A percentile compares a stretch with the other conserved stretches of the same genome.
Evolutionary conservation across 1,284 basidiomycete species (phyloP).

Genomic region (Ustilago shanxiensis): DNA sequence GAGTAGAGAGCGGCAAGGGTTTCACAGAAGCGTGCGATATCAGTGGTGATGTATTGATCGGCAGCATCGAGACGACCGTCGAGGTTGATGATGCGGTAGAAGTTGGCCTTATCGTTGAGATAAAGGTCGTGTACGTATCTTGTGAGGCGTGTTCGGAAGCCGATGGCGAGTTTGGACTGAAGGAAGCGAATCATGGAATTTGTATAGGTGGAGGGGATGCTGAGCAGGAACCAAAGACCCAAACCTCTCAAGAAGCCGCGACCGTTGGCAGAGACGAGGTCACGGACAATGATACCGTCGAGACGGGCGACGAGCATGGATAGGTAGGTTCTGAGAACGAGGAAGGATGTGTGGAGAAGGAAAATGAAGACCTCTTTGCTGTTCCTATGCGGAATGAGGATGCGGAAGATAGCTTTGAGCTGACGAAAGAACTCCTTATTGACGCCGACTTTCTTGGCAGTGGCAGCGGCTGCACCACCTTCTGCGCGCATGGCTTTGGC

Average conservation of each 20-base stretch:
- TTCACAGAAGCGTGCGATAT: constrained; percentile 91
- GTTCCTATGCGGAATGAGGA: constrained; percentile 60
- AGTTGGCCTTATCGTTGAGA: constrained; percentile 73
- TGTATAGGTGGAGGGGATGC: constrained; percentile 92
- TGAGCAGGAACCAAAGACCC: constrained; percentile 88
- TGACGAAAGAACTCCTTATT: constrained; percentile 82
- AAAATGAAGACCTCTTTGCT: constrained; percentile 82
- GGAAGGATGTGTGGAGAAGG: constrained; percentile 84
- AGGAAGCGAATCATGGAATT: constrained; percentile 95
- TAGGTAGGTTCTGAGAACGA: constrained; percentile 80
- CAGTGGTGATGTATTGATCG: constrained; percentile 84
- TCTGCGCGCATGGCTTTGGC: constrained; percentile 58
- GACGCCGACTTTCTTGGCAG: constrained; percentile 72
- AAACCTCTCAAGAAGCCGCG: constrained; percentile 86
- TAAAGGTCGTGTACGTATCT: constrained; percentile 94
- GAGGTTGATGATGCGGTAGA: constrained; percentile 72
- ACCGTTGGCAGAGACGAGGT: constrained; percentile 87
- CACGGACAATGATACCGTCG: constrained; percentile 89
- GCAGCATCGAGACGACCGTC: constrained; percentile 67
- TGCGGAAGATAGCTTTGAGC: constrained; percentile 67
- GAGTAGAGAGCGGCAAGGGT: constrained; percentile 85
- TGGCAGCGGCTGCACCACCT: constrained; percentile 64
- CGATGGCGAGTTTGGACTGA: constrained; percentile 88
- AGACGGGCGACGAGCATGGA: constrained; percentile 86
- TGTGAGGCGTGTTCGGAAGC: constrained; percentile 86